These are phyloP conservation scores for Mucor velutinosus DNA, from an alignment of 371 early-diverging fungal genomes.

Conservation along the genomic window DNA sequence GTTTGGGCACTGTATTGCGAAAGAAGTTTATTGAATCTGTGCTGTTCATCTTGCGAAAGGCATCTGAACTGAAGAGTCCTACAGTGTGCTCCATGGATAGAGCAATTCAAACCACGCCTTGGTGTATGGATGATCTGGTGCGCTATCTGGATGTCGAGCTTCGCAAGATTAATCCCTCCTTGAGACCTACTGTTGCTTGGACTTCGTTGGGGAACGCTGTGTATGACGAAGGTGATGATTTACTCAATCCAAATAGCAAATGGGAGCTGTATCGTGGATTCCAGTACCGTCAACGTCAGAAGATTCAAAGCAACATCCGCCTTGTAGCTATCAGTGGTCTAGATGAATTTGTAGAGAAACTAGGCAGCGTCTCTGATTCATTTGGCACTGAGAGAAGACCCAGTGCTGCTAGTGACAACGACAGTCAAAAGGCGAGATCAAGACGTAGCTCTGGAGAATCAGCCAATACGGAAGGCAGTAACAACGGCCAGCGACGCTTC, in stretches of 20 bases:
- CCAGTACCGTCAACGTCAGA: slow-evolving; percentile 26
- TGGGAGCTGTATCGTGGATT: slow-evolving; percentile 42
- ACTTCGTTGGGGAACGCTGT: slow-evolving; percentile 20
- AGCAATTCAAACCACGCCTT: slow-evolving; percentile 34
- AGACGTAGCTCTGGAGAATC: slow-evolving; percentile 41
- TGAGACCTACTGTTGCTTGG: slow-evolving; percentile 46
- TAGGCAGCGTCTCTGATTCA: slow-evolving; percentile 33
- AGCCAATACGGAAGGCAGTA: slow-evolving; percentile 16
- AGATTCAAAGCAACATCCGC: slow-evolving; percentile 41
- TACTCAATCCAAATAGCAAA: slow-evolving; percentile 3
- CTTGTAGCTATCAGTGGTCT: slow-evolving; percentile 62
- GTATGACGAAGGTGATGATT: slow-evolving; percentile 8
- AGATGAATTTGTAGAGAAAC: slow-evolving; percentile 55
- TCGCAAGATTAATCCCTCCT: slow-evolving; percentile 31
- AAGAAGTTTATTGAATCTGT: slow-evolving; percentile 60
- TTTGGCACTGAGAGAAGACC: slow-evolving; percentile 34
- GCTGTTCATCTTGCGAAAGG: slow-evolving; percentile 49
- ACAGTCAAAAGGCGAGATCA: slow-evolving; percentile 27
- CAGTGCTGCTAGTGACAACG: slow-evolving; percentile 49
- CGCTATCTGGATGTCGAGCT: slow-evolving; percentile 39
- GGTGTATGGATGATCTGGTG: slow-evolving; percentile 51
- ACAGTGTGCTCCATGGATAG: slow-evolving; percentile 59
- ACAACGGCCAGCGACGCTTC: not conserved
- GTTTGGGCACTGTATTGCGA: slow-evolving; percentile 41
- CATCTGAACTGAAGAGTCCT: slow-evolving; percentile 58